Evolutionary conservation across 1,284 basidiomycete genomes (phyloP), one percentile per base, ranked within the genome.

Genomic region (Microbotryomycetes sp.): DNA sequence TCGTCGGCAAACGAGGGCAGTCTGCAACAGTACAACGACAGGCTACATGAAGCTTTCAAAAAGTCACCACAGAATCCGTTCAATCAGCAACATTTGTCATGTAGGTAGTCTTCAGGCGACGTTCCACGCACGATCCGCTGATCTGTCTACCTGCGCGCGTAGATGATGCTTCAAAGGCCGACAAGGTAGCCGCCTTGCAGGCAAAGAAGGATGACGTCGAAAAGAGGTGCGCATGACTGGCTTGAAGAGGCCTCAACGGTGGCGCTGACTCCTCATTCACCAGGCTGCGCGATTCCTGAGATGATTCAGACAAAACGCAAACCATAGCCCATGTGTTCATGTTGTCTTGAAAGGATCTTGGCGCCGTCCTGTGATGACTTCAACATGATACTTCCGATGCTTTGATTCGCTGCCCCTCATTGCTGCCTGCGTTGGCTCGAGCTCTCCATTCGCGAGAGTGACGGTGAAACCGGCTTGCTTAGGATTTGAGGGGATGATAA

Each of bases 11-110:
- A 75, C 49, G 51, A 72, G 54, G 64, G 80, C 80, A 90, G 87
- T 73, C 90, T 88, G 83, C 87, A 92, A 77, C 92, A 92, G 75
- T 86, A 86, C 9, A 86, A 88, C 0, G 89, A 91, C 63, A 92
- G 92, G 76, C 89, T 89, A 84, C 92, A 79, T 73, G 85, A 49
- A 7, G 61, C 26, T 23, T 53, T 62, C 50, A 22, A 54, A 52
- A 65, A 52, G 45, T 52, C 47, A 36, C 66, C 70, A 16, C 60
- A 68, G 29, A 73, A 73, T 57, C 71, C 71, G 14, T 73, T 72
- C 66, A 73, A 73, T 54, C 69, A 70, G 48, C 59, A 57, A 5
- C 73, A 66, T 68, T 71, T 71, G 32, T 70, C 53, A 60, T 66
- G 51, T 63, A 29, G 19, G 62, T 29, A 2, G 36, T 14, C 16